Evolutionary conservation across 768 basidiomycete species (phyloP), one percentile per base, ranked within the genome.

Genomic region (Clathrus columnatus): DNA sequence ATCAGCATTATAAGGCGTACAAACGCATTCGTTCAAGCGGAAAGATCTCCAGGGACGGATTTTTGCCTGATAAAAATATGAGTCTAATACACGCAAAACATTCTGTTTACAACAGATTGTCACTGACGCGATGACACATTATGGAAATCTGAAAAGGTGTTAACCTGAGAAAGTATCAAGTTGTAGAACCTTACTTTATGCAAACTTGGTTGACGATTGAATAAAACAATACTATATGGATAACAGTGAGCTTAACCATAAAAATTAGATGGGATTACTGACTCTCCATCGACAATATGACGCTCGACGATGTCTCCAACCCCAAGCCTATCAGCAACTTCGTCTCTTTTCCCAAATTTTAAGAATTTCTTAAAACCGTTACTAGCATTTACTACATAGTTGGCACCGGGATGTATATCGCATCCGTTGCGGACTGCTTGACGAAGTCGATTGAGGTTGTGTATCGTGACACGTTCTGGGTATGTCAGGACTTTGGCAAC

Each of bases 1-100:
- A 75, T 99, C 96, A 48, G 96, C 96, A 65, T 97, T 97, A 72
- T 97, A 98, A 7, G 96, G 96, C 47, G 91, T 93, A 70, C 96
- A 99, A 7, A 97, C 96, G 81, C 96, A 99, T 68, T 99, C 96
- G 65, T 99, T 99, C 54, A 99, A 72, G 28, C 96, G 80, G 74
- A 99, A 97, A 1, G 96, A 89, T 60, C 95, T 76, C 96, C 96
- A 99, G 21, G 96, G 96, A 27, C 96, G 78, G 53, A 99, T 80
- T 77, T 95, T 95, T 43, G 82, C 84, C 83, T 84, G 59, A 14
- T 46, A 48, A 14, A 17, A 21, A 44, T 6, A 16, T 16, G 36
- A 50, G 51, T 2, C 20, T 44, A 41, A n/a, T 48, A 50, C 17
- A n/a, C 30, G 36, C 36, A 17, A 29, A 30, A 23, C 18, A 17